phyloP scores from a whole-genome alignment of 441 rosid species.

The Adansonia gregorii region DNA sequence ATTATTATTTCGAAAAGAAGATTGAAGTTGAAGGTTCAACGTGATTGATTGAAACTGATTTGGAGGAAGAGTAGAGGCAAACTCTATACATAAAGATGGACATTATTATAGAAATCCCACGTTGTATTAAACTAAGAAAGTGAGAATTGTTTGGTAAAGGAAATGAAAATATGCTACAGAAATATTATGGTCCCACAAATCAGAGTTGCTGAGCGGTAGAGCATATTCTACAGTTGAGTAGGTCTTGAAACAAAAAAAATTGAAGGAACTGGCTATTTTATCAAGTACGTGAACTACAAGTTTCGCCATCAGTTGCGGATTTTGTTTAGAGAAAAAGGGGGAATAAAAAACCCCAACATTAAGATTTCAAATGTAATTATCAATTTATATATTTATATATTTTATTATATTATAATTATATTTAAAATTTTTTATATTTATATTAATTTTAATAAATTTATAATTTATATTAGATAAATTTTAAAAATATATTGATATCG shows the following conservation, averaged over 20 bases:
- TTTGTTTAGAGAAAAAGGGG: no score
- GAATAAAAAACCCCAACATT: no score
- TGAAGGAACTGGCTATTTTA: not conserved
- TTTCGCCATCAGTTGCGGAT: not conserved
- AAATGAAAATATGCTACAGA: not conserved
- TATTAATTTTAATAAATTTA: no score
- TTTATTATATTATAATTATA: no score
- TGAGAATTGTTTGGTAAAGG: not conserved
- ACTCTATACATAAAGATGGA: not conserved
- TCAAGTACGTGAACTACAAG: not conserved
- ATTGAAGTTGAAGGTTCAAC: conserved; percentile 6
- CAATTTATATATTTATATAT: no score
- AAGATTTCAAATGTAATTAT: no score
- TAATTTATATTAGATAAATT: no score
- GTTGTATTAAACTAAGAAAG: not conserved
- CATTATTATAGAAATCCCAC: not conserved
- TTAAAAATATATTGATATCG: no score
- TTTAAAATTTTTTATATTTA: no score
- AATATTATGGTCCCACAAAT: conserved; percentile 11
- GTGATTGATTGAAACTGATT: not conserved
- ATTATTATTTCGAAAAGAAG: not conserved
- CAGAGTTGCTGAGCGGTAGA: conserved; percentile 16
- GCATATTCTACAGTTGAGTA: not conserved
- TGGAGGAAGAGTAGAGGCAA: conserved; percentile 1
- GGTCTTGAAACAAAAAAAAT: not conserved